phyloP scores from a whole-genome alignment of 2,329 filamentous ascomycete genomes.

The Aspergillus tubingensis region DNA sequence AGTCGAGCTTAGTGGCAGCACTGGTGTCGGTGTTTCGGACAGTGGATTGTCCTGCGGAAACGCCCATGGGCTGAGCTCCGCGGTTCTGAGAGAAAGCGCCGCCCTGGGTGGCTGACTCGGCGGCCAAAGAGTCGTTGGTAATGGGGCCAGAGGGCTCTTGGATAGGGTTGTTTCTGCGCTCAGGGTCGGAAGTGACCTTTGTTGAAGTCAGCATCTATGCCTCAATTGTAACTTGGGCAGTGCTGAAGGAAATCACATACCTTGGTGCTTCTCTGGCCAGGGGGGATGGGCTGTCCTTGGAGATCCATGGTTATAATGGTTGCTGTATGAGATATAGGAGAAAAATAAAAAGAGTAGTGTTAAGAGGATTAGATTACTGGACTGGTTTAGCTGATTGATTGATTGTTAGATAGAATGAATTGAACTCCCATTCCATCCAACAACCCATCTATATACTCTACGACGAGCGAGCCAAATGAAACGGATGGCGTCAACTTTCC shows the following conservation, averaged over 20 bases:
- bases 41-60: conserved; percentile 56
- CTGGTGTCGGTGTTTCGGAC: conserved; percentile 60
- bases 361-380: background rate
- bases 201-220: background rate
- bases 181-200: conserved; percentile 51
- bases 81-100: conserved; percentile 65
- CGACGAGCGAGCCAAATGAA: background rate
- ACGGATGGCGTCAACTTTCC: background rate
- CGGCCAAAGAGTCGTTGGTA: conserved; percentile 70
- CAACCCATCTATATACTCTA: background rate
- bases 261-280: conserved; percentile 39
- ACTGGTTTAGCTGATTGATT: background rate
- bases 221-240: background rate
- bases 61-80: conserved; percentile 52
- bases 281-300: conserved; percentile 41
- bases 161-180: conserved; percentile 52
- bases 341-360: background rate
- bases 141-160: conserved; percentile 67
- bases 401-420: background rate
- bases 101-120: conserved; percentile 64
- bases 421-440: background rate
- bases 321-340: background rate
- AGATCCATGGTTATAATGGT: conserved; percentile 38
- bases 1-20: conserved; percentile 52
- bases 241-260: conserved; percentile 18